These are phyloP conservation scores for Monilinia polystroma DNA, from an alignment of 2,329 filamentous ascomycete species.

Conservation along the genomic window DNA sequence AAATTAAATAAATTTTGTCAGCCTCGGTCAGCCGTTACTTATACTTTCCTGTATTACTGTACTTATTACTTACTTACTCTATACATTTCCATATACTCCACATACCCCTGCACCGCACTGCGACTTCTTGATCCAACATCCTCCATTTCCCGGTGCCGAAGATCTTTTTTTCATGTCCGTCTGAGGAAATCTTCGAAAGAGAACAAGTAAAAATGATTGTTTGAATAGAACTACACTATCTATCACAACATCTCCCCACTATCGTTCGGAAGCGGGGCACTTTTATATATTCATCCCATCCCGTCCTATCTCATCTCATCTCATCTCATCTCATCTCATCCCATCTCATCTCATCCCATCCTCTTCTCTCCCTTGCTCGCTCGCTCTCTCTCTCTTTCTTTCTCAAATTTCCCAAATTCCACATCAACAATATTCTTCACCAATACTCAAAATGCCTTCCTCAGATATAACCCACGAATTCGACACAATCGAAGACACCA, in stretches of 20 bases:
- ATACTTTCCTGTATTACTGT: not conserved
- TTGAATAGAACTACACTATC: too few relatives aligned
- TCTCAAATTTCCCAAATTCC: not conserved
- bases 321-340: too few relatives aligned
- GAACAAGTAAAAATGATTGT: not conserved
- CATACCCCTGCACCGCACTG: too few relatives aligned
- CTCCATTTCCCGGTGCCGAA: not conserved
- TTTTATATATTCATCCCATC: conserved; percentile 9
- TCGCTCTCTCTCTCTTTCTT: not conserved
- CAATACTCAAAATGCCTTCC: conserved; percentile 35
- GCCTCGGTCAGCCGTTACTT: conserved; percentile 19
- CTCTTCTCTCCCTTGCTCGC: not conserved
- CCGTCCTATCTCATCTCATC: too few relatives aligned
- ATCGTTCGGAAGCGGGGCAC: conserved; percentile 22
- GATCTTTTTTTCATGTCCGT: not conserved
- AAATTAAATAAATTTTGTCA: conserved; percentile 26
- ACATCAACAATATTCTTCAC: not conserved
- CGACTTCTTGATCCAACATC: too few relatives aligned
- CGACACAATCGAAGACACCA: conserved; percentile 63
- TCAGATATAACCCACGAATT: conserved; percentile 47
- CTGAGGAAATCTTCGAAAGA: not conserved
- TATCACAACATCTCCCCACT: conserved; percentile 17
- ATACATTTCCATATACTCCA: too few relatives aligned
- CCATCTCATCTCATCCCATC: conserved; percentile 4
- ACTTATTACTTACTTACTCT: too few relatives aligned